Evolutionary conservation across 805 yeast genomes (phyloP).

Genomic region (Saccharomycopsis guyanensis): DNA sequence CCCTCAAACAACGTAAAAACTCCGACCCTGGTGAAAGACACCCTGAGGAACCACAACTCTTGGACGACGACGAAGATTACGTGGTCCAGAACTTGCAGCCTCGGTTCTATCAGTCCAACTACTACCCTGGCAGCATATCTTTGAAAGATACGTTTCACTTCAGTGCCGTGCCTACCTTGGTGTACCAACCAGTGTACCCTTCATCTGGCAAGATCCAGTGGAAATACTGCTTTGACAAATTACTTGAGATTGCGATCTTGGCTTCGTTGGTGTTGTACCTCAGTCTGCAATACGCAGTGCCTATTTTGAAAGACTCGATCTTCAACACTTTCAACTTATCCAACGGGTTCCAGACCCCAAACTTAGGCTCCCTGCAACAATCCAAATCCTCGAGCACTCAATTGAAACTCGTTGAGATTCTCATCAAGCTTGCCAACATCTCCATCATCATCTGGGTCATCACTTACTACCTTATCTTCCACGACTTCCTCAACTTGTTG

Average conservation of each 20-base stretch:
- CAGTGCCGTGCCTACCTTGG: conserved; percentile 40
- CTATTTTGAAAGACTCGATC: conserved; percentile 33
- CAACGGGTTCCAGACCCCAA: conserved; percentile 9
- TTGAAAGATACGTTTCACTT: conserved; percentile 30
- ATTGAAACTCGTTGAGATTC: conserved; percentile 28
- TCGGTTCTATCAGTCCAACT: conserved; percentile 26
- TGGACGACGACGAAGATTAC: conserved; percentile 7
- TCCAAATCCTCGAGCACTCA: conserved; percentile 1
- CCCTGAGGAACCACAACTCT: neutral
- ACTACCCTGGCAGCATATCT: conserved; percentile 36
- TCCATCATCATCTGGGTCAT: conserved; percentile 37
- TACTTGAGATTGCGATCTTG: conserved; percentile 29
- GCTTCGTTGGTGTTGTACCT: conserved; percentile 31
- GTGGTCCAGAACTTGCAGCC: conserved; percentile 27
- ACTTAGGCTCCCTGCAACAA: neutral
- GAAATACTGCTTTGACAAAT: conserved; percentile 28
- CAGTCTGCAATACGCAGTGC: conserved; percentile 35
- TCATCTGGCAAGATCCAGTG: conserved; percentile 27
- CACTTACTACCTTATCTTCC: conserved; percentile 37
- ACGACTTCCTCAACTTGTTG: conserved; percentile 33
- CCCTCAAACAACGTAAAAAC: conserved; percentile 12
- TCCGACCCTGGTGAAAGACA: conserved; percentile 3
- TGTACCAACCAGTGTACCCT: conserved; percentile 43
- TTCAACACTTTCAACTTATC: conserved; percentile 23
- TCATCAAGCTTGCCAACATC: conserved; percentile 33